These are phyloP conservation scores for Marsdenia floribunda DNA, from an alignment of 257 asterid genomes.

Conservation along the genomic window DNA sequence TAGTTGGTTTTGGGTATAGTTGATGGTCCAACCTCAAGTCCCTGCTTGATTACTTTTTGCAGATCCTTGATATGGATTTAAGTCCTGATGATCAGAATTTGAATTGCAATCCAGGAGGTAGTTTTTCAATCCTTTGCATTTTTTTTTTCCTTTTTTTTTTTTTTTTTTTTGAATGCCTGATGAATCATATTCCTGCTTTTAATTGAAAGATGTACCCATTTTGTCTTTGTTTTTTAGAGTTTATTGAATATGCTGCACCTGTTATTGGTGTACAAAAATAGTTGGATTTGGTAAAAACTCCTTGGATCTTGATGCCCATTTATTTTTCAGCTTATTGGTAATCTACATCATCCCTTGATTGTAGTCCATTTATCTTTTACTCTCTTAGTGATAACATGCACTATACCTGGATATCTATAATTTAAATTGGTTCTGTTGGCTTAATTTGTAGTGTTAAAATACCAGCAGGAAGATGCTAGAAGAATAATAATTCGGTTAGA, in stretches of 20 bases:
- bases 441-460: slow-evolving; percentile 48
- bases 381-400: background rate
- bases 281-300: background rate
- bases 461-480: slow-evolving; percentile 39
- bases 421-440: slow-evolving; percentile 8
- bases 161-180: slow-evolving; percentile 8
- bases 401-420: background rate
- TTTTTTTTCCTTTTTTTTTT: slow-evolving; percentile 3
- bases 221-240: background rate
- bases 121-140: slow-evolving; percentile 19
- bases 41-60: slow-evolving; percentile 27
- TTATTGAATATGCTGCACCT: background rate
- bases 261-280: background rate
- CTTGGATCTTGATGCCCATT: background rate
- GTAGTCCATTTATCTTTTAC: background rate
- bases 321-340: background rate
- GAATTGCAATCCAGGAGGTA: slow-evolving; percentile 50
- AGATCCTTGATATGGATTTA: slow-evolving; percentile 86
- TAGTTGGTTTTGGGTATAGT: slow-evolving; percentile 10
- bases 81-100: slow-evolving; percentile 48
- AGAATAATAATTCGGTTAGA: slow-evolving; percentile 69
- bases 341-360: background rate
- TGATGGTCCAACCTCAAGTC: slow-evolving; percentile 18
- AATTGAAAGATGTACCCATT: background rate
- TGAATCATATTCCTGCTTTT: slow-evolving; percentile 5